A percentile compares a stretch with the other conserved stretches of the same genome.
phyloP scores from a whole-genome alignment of 345 rosid genomes.

The Salix suchowensis region DNA sequence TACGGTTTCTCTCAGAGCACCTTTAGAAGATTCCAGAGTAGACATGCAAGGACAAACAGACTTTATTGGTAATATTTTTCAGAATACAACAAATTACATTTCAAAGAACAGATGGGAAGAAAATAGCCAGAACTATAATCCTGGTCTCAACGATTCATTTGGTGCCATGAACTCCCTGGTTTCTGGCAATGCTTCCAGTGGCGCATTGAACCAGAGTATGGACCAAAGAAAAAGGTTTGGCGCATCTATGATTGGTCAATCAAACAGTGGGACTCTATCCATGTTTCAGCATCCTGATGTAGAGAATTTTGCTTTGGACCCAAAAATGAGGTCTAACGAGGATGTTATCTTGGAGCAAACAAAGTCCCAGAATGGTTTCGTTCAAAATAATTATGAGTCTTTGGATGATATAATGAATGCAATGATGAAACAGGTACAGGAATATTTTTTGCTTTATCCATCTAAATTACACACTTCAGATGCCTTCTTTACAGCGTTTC shows the following conservation, averaged over 20 bases:
- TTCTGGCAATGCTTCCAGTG: conserved; percentile 30
- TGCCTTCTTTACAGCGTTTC: neutral
- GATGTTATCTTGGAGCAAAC: conserved; percentile 37
- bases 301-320: conserved; percentile 32
- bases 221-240: conserved; percentile 37
- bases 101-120: conserved; percentile 52
- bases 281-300: conserved; percentile 29
- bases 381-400: conserved; percentile 44
- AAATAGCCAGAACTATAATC: conserved; percentile 28
- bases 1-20: conserved; percentile 25
- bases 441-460: neutral
- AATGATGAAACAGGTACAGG: conserved; percentile 61
- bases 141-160: conserved; percentile 29
- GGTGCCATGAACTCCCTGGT: conserved; percentile 30
- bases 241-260: conserved; percentile 33
- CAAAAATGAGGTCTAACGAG: conserved; percentile 35
- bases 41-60: conserved; percentile 48
- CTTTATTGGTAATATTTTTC: conserved; percentile 39
- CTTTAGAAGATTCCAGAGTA: conserved; percentile 35
- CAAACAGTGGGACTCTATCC: conserved; percentile 26
- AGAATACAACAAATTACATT: conserved; percentile 27
- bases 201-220: conserved; percentile 21
- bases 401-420: conserved; percentile 66
- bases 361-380: conserved; percentile 43
- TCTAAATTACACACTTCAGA: neutral